These are phyloP conservation scores for Penicillium italicum DNA, from an alignment of 2,329 filamentous ascomycete species.

Conservation along the genomic window DNA sequence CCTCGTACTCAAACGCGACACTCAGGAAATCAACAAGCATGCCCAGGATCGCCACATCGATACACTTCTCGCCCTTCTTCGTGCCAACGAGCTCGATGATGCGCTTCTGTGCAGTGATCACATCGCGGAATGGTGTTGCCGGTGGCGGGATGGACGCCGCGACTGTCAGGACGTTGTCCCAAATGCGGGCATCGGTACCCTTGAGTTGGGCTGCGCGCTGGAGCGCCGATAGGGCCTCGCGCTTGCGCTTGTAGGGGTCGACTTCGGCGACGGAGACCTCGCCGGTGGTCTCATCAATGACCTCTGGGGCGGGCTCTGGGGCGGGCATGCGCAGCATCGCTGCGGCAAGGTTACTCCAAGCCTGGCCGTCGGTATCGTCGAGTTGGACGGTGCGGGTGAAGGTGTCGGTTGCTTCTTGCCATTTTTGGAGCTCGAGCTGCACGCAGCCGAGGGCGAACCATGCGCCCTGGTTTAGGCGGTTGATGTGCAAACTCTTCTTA, in stretches of 20 bases:
- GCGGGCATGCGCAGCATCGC: slow-evolving; percentile 61
- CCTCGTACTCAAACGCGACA: slow-evolving; percentile 42
- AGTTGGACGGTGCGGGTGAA: slow-evolving; percentile 79
- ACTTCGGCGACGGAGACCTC: slow-evolving; percentile 18
- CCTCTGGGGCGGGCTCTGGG: slow-evolving; percentile 27
- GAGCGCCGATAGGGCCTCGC: slow-evolving; percentile 76
- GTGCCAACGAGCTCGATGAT: slow-evolving; percentile 69
- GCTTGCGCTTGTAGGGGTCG: slow-evolving; percentile 61
- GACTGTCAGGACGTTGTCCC: slow-evolving; percentile 92
- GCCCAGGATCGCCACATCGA: slow-evolving; percentile 71
- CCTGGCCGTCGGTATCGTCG: slow-evolving; percentile 84
- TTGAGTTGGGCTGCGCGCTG: slow-evolving; percentile 82
- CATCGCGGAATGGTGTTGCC: slow-evolving; percentile 61
- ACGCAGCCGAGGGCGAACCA: slow-evolving; percentile 94
- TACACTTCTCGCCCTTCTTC: slow-evolving; percentile 66
- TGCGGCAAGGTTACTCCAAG: slow-evolving; percentile 91
- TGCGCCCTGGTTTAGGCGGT: slow-evolving; percentile 73
- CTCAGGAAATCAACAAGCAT: slow-evolving; percentile 70
- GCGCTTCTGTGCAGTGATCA: slow-evolving; percentile 69
- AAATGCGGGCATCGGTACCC: slow-evolving; percentile 85
- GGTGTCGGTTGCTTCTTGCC: slow-evolving; percentile 73
- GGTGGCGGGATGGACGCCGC: slow-evolving; percentile 73
- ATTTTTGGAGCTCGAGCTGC: slow-evolving; percentile 71
- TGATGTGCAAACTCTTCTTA: slow-evolving; percentile 69
- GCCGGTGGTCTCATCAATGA: slow-evolving; percentile 28